Percentiles rank a stretch among this genome's conserved stretches.
Evolutionary conservation across 75 land plant genomes (phyloP).

Genomic region (Selaginella tamariscina): DNA sequence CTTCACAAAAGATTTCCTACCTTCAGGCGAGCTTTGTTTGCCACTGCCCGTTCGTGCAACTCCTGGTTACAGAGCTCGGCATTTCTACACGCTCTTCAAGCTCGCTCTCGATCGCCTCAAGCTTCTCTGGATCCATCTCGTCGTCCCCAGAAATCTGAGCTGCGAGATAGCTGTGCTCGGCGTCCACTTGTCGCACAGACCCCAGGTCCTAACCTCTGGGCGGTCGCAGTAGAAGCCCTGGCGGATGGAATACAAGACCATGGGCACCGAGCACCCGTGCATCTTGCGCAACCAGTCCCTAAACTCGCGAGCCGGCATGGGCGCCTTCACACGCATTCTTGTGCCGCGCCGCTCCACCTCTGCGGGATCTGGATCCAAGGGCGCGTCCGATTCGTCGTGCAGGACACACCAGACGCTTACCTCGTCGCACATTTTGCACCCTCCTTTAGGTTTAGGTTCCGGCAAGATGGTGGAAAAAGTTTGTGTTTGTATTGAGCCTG

Average conservation of each 20-base stretch:
- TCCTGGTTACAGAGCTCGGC: neutral
- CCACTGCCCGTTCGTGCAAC: neutral
- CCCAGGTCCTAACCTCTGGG: neutral
- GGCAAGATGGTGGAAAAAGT: too few relatives aligned
- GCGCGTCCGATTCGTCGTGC: too few relatives aligned
- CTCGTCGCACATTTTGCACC: too few relatives aligned
- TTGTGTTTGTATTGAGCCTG: too few relatives aligned
- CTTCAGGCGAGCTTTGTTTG: neutral
- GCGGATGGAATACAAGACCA: neutral
- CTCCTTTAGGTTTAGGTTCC: too few relatives aligned
- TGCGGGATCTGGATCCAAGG: too few relatives aligned
- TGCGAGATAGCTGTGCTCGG: neutral
- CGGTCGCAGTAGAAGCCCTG: neutral
- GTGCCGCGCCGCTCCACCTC: conserved; percentile 2
- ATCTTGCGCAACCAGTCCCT: neutral
- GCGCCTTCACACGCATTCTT: neutral
- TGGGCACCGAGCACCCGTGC: neutral
- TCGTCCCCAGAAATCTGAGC: too few relatives aligned
- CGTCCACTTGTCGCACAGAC: neutral
- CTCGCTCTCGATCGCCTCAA: neutral
- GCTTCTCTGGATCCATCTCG: neutral
- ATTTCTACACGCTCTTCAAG: neutral
- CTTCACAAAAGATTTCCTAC: neutral
- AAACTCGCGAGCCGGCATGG: neutral
- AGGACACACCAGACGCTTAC: too few relatives aligned